phyloP scores from a whole-genome alignment of 768 basidiomycete genomes.

The Paxillus ammoniavirescens region DNA sequence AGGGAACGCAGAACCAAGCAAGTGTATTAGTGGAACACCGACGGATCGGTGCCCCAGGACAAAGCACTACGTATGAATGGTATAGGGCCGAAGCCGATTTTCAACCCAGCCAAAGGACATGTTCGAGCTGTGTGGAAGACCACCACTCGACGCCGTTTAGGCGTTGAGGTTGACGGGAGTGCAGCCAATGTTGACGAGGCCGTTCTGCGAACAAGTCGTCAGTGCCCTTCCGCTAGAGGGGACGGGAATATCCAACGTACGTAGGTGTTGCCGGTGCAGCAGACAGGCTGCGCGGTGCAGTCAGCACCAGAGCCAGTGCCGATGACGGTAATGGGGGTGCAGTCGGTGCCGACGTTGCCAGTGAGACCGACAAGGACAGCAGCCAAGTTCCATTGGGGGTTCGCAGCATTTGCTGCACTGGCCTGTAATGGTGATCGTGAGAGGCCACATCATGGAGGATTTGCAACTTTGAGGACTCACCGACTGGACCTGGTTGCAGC shows the following conservation, averaged over 20 bases:
- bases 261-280: constrained; percentile 4
- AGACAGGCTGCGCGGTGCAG: constrained; percentile 10
- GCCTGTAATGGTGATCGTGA: background rate
- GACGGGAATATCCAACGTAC: background rate
- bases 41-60: too few species aligned
- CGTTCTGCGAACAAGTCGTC: background rate
- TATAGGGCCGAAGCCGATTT: too few species aligned
- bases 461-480: constrained; percentile 1
- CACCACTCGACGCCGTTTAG: background rate
- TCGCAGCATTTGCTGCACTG: background rate
- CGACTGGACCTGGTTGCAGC: constrained; percentile 12
- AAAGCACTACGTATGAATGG: too few species aligned
- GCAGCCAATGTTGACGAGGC: constrained; percentile 7
- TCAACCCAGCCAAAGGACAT: too few species aligned
- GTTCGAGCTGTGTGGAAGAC: too few species aligned
- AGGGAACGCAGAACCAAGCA: too few species aligned
- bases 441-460: background rate
- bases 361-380: background rate
- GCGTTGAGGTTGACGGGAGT: constrained; percentile 2
- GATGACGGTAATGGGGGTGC: constrained; percentile 2
- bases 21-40: too few species aligned
- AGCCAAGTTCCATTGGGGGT: background rate
- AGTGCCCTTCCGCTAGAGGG: too few species aligned
- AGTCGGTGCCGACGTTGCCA: constrained; percentile 1
- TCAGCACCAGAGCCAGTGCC: background rate